Conservation (phyloP, 192 early-diverging fungal genomes). For the Piromyces sp. region DNA sequence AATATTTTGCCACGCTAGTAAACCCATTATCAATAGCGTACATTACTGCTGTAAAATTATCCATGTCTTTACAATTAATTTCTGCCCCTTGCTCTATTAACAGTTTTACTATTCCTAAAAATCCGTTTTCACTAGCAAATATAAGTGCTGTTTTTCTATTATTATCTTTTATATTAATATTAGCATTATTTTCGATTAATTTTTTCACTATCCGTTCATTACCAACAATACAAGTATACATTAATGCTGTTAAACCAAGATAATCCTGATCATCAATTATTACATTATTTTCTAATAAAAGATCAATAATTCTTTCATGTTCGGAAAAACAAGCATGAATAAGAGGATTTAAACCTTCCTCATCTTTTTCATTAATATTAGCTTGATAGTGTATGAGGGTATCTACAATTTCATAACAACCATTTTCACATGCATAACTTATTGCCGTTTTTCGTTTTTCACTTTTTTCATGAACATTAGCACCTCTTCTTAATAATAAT, state of each 20-base stretch:
- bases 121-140: not conserved
- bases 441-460: not conserved
- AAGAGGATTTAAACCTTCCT: not conserved
- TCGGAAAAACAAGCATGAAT: not conserved
- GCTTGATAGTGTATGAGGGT: not conserved
- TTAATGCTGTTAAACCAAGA: not conserved
- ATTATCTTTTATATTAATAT: not conserved
- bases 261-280: not conserved
- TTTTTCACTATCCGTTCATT: not conserved
- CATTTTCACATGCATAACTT: not conserved
- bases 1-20: not conserved
- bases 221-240: not conserved
- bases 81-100: not conserved
- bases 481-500: not conserved
- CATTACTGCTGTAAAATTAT: not conserved
- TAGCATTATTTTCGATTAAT: not conserved
- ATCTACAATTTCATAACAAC: not conserved
- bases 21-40: not conserved
- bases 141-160: not conserved
- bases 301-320: not conserved
- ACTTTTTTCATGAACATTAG: not conserved
- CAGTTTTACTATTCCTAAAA: not conserved
- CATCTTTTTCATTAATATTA: not conserved
- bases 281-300: not conserved
- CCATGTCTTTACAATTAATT: not conserved